Evolutionary conservation across 139 green algal genomes (phyloP).

Genomic region (Coelastrella sp.): DNA sequence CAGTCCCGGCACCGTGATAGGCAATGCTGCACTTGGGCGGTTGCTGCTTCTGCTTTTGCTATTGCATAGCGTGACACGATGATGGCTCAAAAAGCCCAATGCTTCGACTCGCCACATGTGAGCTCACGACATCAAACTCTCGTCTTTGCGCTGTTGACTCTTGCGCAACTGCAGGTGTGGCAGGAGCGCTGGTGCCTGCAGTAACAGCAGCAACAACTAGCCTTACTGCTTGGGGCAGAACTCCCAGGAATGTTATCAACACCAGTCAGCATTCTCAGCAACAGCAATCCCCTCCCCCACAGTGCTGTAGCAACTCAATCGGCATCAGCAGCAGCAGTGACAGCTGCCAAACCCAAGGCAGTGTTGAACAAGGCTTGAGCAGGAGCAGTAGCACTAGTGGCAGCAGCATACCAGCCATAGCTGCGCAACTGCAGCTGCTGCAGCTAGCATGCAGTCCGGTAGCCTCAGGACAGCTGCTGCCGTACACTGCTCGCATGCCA

Average conservation of each 20-base stretch:
- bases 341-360: background rate
- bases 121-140: too few relatives aligned
- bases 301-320: background rate
- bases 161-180: background rate
- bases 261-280: background rate
- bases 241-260: background rate
- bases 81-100: too few relatives aligned
- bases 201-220: background rate
- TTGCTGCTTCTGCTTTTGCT: too few relatives aligned
- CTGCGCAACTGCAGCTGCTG: background rate
- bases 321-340: conserved; percentile 2
- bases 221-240: background rate
- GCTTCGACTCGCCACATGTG: too few relatives aligned
- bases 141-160: too few relatives aligned
- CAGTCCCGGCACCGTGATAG: too few relatives aligned
- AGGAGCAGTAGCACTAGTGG: conserved; percentile 1
- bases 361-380: background rate
- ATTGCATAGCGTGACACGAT: too few relatives aligned
- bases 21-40: too few relatives aligned
- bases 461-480: background rate
- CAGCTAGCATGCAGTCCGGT: background rate
- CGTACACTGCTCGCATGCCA: background rate
- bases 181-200: background rate
- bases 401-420: background rate
- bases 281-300: background rate